Evolutionary conservation across 2,329 filamentous ascomycete genomes (phyloP).

Genomic region (Exophiala xenobiotica): DNA sequence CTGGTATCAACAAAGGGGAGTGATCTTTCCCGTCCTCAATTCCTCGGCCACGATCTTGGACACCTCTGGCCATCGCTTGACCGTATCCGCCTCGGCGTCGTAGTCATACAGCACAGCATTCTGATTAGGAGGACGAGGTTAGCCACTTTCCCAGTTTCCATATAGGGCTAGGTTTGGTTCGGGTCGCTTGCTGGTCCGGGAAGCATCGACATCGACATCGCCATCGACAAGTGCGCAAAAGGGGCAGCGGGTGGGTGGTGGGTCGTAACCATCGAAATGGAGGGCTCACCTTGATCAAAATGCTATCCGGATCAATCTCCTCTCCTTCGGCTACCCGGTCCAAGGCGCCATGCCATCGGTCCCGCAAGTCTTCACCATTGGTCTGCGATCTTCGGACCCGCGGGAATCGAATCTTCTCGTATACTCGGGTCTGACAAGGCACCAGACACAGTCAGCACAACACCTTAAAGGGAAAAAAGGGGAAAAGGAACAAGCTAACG

Average conservation of each 20-base stretch:
- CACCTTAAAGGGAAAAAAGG: too few species aligned
- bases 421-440: constrained; percentile 40
- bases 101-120: constrained; percentile 51
- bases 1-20: constrained; percentile 39
- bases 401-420: constrained; percentile 30
- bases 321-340: constrained; percentile 48
- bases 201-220: too few species aligned
- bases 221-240: neutral
- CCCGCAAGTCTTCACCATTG: constrained; percentile 48
- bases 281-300: constrained; percentile 42
- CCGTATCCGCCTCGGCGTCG: constrained; percentile 48
- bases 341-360: constrained; percentile 53
- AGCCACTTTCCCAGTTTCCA: neutral
- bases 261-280: constrained; percentile 1
- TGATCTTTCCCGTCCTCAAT: constrained; percentile 39
- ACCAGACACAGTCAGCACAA: neutral
- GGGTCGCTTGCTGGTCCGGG: too few species aligned
- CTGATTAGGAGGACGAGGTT: constrained; percentile 23
- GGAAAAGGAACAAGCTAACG: too few species aligned
- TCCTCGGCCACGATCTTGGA: constrained; percentile 40
- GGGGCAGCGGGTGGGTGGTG: neutral
- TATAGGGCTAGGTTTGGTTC: too few species aligned
- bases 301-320: constrained; percentile 48
- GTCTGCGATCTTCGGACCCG: constrained; percentile 50
- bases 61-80: constrained; percentile 45